These are phyloP conservation scores for Hypoxylon lenormandii DNA, from an alignment of 495 filamentous ascomycete genomes.

Conservation along the genomic window DNA sequence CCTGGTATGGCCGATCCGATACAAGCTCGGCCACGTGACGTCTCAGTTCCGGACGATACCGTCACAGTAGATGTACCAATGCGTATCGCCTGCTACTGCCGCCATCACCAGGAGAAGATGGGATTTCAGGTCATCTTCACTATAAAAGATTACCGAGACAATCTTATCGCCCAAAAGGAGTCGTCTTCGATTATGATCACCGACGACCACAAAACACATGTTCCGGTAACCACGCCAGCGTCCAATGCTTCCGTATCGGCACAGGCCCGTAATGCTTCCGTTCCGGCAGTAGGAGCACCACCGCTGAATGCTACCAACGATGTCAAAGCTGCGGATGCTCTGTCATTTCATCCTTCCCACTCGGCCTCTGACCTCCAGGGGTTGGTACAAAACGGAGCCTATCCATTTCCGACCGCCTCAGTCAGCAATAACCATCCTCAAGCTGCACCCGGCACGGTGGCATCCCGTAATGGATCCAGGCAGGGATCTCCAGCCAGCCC, in stretches of 20 bases:
- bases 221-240: slow-evolving; percentile 56
- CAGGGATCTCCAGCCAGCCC: slow-evolving; percentile 75
- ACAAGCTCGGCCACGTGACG: slow-evolving; percentile 44
- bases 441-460: slow-evolving; percentile 64
- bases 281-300: slow-evolving; percentile 11
- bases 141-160: slow-evolving; percentile 79
- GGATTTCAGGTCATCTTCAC: slow-evolving; percentile 97
- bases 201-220: slow-evolving; percentile 92
- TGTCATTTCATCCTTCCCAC: slow-evolving; percentile 33
- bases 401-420: slow-evolving; percentile 28
- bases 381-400: slow-evolving; percentile 31
- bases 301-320: slow-evolving; percentile 20
- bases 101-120: slow-evolving; percentile 89
- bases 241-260: slow-evolving; percentile 7
- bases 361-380: slow-evolving; percentile 37
- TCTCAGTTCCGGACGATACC: slow-evolving; percentile 67
- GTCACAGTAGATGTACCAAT: slow-evolving; percentile 85
- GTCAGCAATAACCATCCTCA: slow-evolving; percentile 42
- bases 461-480: slow-evolving; percentile 74
- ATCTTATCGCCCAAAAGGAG: slow-evolving; percentile 83
- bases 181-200: slow-evolving; percentile 92
- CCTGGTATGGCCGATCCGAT: slow-evolving; percentile 53
- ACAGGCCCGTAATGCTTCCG: neutral
- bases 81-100: slow-evolving; percentile 97
- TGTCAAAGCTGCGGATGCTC: slow-evolving; percentile 43